Base-by-base conservation (phyloP, 2,329 filamentous ascomycete species). In the Aspergillus bombycis region DNA sequence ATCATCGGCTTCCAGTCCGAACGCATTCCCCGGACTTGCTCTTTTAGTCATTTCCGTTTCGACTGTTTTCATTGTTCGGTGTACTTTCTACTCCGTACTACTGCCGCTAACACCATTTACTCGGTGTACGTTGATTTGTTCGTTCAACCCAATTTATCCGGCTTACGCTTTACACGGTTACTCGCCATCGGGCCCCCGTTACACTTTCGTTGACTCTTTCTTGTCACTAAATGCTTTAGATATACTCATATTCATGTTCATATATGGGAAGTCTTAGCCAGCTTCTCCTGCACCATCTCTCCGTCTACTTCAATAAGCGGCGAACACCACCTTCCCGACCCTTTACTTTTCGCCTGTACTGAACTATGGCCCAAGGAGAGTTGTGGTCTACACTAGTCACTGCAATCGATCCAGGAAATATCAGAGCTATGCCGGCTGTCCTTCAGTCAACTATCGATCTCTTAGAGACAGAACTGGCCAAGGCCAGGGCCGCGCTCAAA, bases 401-500 rank as follows among this genome's bases (percentile, higher is more conserved):
- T 64, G 71, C 75, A 57, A 77, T 78, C 70, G 72, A 78, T 63
- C 75, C 77, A n/a, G 65, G 69, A 57, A 71, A 72, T 63, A 68
- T 67, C 64, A 75, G 73, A 69, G 68, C 72, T 62, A 80, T 81
- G 79, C 75, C 78, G 30, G 74, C 72, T 21, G 73, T 77, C 46
- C 70, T 80, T 36, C 77, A 80, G 67, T 78, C 78, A 2, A 80
- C 79, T 16, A 79, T 80, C 50, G 71, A 77, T 50, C 73, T 81
- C 1, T 66, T 81, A 23, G 78, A 80, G 64, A 74, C 74, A 4
- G 79, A 81, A 68, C 71, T 81, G 48, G 72, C 73, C 62, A 80
- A 78, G 63, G 79, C 78, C 41, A 76, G 76, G 48, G 75, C 76
- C 45, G 77, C 79, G 41, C 75, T 81, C 23, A 69, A 79, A 60